Evolutionary conservation across 2,329 filamentous ascomycete species (phyloP).

Genomic region (Fusarium sp.): DNA sequence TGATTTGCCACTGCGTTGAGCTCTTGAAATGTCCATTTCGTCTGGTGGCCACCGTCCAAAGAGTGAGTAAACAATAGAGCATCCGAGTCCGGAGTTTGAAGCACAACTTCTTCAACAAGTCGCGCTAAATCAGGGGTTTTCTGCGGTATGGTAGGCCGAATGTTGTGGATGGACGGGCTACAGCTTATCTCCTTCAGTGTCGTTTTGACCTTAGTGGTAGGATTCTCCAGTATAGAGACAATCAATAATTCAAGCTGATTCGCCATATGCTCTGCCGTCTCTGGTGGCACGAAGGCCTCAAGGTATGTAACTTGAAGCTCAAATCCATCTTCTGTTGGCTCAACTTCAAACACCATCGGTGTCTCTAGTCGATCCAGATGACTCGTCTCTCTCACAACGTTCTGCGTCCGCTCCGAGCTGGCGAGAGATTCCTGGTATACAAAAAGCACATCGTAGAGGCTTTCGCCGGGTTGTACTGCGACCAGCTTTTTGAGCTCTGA

Average conservation of each 20-base stretch:
- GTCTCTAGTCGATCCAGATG: conserved; percentile 80
- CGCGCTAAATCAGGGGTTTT: conserved; percentile 56
- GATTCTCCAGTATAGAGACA: conserved; percentile 42
- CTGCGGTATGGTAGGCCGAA: conserved; percentile 44
- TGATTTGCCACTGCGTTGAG: conserved; percentile 72
- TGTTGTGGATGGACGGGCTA: conserved; percentile 61
- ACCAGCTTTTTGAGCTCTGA: conserved; percentile 73
- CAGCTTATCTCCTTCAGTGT: conserved; percentile 38
- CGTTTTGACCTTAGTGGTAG: conserved; percentile 26
- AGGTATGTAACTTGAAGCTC: conserved; percentile 59
- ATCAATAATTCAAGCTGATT: conserved; percentile 68
- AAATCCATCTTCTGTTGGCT: conserved; percentile 62
- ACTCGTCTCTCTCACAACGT: conserved; percentile 61
- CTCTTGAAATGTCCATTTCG: conserved; percentile 68
- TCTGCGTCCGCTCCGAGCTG: conserved; percentile 44
- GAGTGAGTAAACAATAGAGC: conserved; percentile 72
- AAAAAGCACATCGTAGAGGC: conserved; percentile 80
- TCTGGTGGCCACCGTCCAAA: conserved; percentile 32
- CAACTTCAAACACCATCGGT: conserved; percentile 77
- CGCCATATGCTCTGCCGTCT: conserved; percentile 65
- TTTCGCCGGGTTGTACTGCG: conserved; percentile 61
- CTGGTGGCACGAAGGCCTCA: conserved; percentile 57
- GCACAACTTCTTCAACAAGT: conserved; percentile 64
- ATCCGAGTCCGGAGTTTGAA: conserved; percentile 57
- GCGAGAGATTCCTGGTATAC: conserved; percentile 82